phyloP scores from a whole-genome alignment of 352 stramenopile genomes.

The Plasmopara viticola region DNA sequence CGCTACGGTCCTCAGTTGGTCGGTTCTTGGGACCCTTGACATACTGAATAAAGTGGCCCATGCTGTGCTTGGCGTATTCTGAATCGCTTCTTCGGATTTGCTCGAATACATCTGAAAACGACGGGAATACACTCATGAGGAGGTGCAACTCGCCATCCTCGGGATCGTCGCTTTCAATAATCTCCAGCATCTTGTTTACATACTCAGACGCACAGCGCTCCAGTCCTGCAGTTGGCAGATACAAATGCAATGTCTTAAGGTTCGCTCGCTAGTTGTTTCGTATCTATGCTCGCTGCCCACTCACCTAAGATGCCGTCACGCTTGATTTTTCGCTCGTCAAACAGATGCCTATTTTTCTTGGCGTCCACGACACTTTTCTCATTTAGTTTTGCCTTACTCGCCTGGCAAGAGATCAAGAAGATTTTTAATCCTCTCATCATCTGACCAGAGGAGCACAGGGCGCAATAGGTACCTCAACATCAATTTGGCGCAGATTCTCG shows the following conservation, averaged over 20 bases:
- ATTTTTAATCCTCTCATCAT: conserved; percentile 26
- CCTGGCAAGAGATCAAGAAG: conserved; percentile 39
- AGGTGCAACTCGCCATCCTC: conserved; percentile 79
- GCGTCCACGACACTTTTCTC: conserved; percentile 65
- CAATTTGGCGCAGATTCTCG: conserved; percentile 67
- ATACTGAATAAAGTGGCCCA: conserved; percentile 82
- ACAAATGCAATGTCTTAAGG: conserved; percentile 2
- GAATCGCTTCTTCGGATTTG: conserved; percentile 74
- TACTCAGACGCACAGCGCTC: conserved; percentile 61
- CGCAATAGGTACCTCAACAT: conserved; percentile 45
- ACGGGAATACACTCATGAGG: conserved; percentile 83
- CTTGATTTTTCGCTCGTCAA: conserved; percentile 78
- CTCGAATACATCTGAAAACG: conserved; percentile 81
- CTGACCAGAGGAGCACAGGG: conserved; percentile 22
- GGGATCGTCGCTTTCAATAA: conserved; percentile 71
- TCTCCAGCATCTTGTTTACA: conserved; percentile 79
- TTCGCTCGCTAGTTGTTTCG: background rate
- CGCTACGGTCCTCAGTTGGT: conserved; percentile 62
- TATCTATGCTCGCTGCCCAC: background rate
- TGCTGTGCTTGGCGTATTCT: conserved; percentile 80
- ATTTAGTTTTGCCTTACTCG: conserved; percentile 50
- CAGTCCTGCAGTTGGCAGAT: background rate
- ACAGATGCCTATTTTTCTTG: conserved; percentile 70
- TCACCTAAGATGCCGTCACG: conserved; percentile 72
- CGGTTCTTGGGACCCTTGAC: conserved; percentile 81